Evolutionary conservation across 345 rosid species (phyloP).

Genomic region (Arabidopsis thaliana): TAIR10.1 NC_003070.9:4170001-4170500

Average conservation of each 20-base stretch:
- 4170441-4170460: conserved; percentile 7
- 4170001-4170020: background rate
- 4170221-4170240: conserved; percentile 39
- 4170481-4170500: background rate
- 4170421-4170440: conserved; percentile 9
- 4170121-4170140: conserved; percentile 21
- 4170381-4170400: conserved; percentile 6
- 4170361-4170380: conserved; percentile 40
- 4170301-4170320: conserved; percentile 27
- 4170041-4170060: too few relatives aligned
- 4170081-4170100: background rate
- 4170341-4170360: conserved; percentile 40
- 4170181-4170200: background rate
- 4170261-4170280: conserved; percentile 44
- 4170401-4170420: conserved; percentile 4
- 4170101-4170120: background rate
- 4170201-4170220: conserved; percentile 38
- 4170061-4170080: background rate
- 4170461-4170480: background rate
- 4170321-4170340: conserved; percentile 35
- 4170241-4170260: conserved; percentile 45
- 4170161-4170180: background rate
- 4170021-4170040: background rate
- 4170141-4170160: conserved; percentile 4
- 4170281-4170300: conserved; percentile 42